Evolutionary conservation across 2,329 filamentous ascomycete species (phyloP).

Genomic region (Microdochium trichocladiopsis): DNA sequence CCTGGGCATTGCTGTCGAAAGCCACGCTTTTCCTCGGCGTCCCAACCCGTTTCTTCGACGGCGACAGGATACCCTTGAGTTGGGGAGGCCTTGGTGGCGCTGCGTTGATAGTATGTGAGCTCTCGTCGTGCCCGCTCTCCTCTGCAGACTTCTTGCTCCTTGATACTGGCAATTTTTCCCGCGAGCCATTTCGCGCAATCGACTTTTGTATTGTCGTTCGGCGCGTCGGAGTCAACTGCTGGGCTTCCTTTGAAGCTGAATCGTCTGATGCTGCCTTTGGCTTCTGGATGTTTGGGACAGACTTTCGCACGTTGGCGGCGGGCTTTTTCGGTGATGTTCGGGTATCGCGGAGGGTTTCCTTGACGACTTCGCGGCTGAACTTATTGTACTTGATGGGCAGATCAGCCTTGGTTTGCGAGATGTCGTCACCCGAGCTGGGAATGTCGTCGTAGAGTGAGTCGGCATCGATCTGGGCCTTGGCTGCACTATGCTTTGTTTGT

Average conservation of each 20-base stretch:
- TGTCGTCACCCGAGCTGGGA: slow-evolving; percentile 9
- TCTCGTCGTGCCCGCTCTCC: background rate
- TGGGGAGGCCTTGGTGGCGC: slow-evolving; percentile 7
- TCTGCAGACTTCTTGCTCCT: slow-evolving; percentile 4
- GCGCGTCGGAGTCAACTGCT: slow-evolving; percentile 6
- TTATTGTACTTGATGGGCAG: slow-evolving; percentile 11
- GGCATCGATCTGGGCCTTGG: slow-evolving; percentile 4
- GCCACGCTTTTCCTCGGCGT: slow-evolving; percentile 46
- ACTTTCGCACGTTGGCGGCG: no score
- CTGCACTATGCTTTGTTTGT: slow-evolving; percentile 2
- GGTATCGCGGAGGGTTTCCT: slow-evolving; percentile 2
- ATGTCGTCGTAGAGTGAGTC: slow-evolving; percentile 10
- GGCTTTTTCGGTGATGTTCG: background rate
- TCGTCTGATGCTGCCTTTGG: slow-evolving; percentile 1
- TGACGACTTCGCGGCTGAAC: slow-evolving; percentile 7
- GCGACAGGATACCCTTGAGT: slow-evolving; percentile 51
- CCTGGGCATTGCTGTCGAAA: slow-evolving; percentile 30
- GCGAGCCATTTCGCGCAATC: slow-evolving; percentile 4
- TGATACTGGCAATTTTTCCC: slow-evolving; percentile 4
- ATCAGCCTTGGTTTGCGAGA: slow-evolving; percentile 7
- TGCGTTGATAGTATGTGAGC: background rate
- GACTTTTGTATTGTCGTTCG: slow-evolving; percentile 6
- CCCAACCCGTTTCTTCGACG: slow-evolving; percentile 34
- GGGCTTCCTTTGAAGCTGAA: slow-evolving; percentile 3
- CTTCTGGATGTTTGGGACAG: slow-evolving; percentile 9